Conservation (phyloP, 2,329 filamentous ascomycete genomes). For the Onygenales sp. region DNA sequence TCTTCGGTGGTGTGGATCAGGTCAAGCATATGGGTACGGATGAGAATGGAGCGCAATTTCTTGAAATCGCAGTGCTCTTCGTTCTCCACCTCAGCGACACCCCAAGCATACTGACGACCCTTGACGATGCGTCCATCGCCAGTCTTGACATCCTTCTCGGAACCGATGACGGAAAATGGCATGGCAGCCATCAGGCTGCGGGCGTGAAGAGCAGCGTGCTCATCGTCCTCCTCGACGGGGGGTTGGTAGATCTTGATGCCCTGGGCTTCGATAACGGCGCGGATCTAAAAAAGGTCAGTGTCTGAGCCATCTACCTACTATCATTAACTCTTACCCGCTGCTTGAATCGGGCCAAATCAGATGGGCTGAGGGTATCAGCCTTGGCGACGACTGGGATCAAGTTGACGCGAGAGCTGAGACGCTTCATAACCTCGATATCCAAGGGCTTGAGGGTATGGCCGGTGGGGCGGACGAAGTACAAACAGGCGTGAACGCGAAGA, state of each 20-base stretch:
- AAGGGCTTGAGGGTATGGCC: slow-evolving; percentile 97
- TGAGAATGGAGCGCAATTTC: slow-evolving; percentile 97
- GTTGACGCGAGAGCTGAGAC: slow-evolving; percentile 94
- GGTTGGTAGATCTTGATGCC: slow-evolving; percentile 99
- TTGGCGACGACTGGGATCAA: slow-evolving; percentile 97
- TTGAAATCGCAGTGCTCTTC: slow-evolving; percentile 99
- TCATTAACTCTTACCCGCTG: slow-evolving; percentile 56
- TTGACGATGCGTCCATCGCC: slow-evolving; percentile 94
- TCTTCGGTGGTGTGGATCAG: slow-evolving; percentile 99
- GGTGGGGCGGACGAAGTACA: slow-evolving; percentile 98
- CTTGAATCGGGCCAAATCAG: slow-evolving; percentile 90
- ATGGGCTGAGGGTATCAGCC: slow-evolving; percentile 91
- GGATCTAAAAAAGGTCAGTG: slow-evolving; percentile 52
- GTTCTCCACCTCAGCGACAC: slow-evolving; percentile 98
- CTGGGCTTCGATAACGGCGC: slow-evolving; percentile 91
- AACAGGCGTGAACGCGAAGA: slow-evolving; percentile 91
- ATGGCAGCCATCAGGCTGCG: slow-evolving; percentile 91
- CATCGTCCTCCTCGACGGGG: slow-evolving; percentile 95
- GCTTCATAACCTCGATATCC: slow-evolving; percentile 99
- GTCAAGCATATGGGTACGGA: slow-evolving; percentile 99
- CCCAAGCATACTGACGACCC: slow-evolving; percentile 98
- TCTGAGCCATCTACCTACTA: neutral
- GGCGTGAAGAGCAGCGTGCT: slow-evolving; percentile 89
- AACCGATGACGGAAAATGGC: slow-evolving; percentile 98
- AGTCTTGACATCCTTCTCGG: slow-evolving; percentile 98